phyloP scores from a whole-genome alignment of 192 early-diverging fungal genomes.

The Podila clonocystis region DNA sequence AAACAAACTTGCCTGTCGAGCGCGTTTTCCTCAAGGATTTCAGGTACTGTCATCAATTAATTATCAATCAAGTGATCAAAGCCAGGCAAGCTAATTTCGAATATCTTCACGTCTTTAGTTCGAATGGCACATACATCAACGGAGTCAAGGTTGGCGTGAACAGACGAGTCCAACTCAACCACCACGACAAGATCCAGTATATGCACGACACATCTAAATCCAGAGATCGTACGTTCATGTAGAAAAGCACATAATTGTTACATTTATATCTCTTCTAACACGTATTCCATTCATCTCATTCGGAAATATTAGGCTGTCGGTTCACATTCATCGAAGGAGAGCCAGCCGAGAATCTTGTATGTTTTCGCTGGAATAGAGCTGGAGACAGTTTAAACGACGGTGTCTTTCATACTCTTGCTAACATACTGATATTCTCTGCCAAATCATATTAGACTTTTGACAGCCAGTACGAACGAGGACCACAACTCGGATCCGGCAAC shows the following conservation, averaged over 20 bases:
- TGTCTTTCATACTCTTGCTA: neutral
- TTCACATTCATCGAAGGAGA: constrained; percentile 50
- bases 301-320: constrained; percentile 1
- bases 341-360: constrained; percentile 30
- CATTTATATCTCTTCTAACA: too few relatives aligned
- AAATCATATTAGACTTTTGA: constrained; percentile 42
- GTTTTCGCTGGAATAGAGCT: neutral
- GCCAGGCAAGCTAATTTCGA: neutral
- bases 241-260: too few relatives aligned
- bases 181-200: constrained; percentile 74
- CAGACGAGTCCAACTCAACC: constrained; percentile 59
- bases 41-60: constrained; percentile 15
- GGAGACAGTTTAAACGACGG: neutral
- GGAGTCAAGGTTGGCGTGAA: constrained; percentile 61
- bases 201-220: constrained; percentile 48
- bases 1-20: constrained; percentile 30
- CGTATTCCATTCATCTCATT: too few relatives aligned
- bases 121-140: constrained; percentile 80
- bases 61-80: neutral
- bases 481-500: constrained; percentile 57
- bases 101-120: constrained; percentile 43
- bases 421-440: neutral
- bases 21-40: constrained; percentile 48
- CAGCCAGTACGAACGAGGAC: constrained; percentile 36
- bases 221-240: neutral